A percentile compares a stretch with the other conserved stretches of the same genome.
These are phyloP conservation scores for Closterium sp. DNA, from an alignment of 139 green algal genomes.

Conservation along the genomic window DNA sequence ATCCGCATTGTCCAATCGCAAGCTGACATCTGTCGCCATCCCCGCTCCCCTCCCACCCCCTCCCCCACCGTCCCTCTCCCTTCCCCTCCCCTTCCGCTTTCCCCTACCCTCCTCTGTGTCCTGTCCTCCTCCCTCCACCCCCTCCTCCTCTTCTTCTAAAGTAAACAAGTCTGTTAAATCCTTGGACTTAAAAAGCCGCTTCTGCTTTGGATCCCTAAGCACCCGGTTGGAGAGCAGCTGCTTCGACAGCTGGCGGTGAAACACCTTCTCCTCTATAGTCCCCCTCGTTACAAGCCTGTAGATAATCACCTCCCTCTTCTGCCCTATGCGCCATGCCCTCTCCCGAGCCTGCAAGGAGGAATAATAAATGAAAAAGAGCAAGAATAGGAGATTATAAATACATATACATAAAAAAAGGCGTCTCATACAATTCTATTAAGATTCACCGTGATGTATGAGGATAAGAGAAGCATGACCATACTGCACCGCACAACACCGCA, in stretches of 20 bases:
- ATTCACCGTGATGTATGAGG: too few relatives aligned
- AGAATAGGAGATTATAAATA: too few relatives aligned
- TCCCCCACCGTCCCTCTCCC: background rate
- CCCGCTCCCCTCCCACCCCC: background rate
- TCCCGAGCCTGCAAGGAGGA: constrained; percentile 70
- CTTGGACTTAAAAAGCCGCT: constrained; percentile 85
- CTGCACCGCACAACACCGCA: background rate
- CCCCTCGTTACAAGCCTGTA: constrained; percentile 92
- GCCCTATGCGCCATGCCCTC: constrained; percentile 94
- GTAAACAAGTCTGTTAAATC: constrained; percentile 94
- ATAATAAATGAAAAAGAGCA: background rate
- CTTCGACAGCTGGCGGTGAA: constrained; percentile 87
- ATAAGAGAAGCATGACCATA: background rate
- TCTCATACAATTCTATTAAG: too few relatives aligned
- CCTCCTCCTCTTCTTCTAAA: constrained; percentile 63
- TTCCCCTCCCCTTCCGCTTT: background rate
- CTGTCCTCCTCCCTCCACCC: constrained; percentile 3
- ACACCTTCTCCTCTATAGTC: constrained; percentile 96
- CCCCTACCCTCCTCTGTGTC: background rate
- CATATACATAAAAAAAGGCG: too few relatives aligned
- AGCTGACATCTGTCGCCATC: background rate
- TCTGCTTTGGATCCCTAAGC: constrained; percentile 86
- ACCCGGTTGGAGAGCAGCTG: constrained; percentile 86
- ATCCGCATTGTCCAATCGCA: background rate
- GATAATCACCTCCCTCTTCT: constrained; percentile 85